phyloP scores from a whole-genome alignment of 805 yeast species.

The Yarrowia keelungensis region DNA sequence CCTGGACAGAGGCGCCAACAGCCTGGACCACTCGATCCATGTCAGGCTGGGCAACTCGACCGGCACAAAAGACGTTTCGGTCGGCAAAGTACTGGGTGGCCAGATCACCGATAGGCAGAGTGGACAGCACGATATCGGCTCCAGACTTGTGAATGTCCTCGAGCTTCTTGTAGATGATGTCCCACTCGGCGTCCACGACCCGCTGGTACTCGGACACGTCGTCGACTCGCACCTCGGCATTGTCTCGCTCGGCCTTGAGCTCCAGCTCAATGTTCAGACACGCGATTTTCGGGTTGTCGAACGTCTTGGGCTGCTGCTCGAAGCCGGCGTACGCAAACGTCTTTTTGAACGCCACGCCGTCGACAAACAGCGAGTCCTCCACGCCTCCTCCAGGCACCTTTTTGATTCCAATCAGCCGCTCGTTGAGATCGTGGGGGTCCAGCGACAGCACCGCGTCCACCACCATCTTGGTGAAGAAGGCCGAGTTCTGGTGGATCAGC shows the following conservation, averaged over 20 bases:
- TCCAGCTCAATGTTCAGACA: conserved; percentile 92
- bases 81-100: conserved; percentile 99
- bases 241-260: conserved; percentile 97
- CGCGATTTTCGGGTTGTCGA: conserved; percentile 79
- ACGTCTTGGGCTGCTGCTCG: conserved; percentile 95
- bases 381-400: conserved; percentile 95
- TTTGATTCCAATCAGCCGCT: conserved; percentile 89
- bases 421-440: conserved; percentile 86
- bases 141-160: conserved; percentile 84
- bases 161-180: conserved; percentile 84
- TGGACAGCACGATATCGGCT: conserved; percentile 90
- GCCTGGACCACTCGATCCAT: conserved; percentile 92
- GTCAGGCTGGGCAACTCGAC: conserved; percentile 88
- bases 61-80: conserved; percentile 95
- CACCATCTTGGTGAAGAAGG: conserved; percentile 92
- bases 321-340: conserved; percentile 98
- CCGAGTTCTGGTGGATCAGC: conserved; percentile 83
- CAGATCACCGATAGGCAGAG: conserved; percentile 95
- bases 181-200: conserved; percentile 99
- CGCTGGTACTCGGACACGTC: conserved; percentile 93
- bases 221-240: conserved; percentile 96
- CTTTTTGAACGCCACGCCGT: conserved; percentile 97
- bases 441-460: conserved; percentile 92
- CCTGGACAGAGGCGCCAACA: conserved; percentile 89
- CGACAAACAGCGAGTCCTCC: conserved; percentile 87